phyloP scores from a whole-genome alignment of 2,329 filamentous ascomycete genomes.

The Monilinia aucupariae region DNA sequence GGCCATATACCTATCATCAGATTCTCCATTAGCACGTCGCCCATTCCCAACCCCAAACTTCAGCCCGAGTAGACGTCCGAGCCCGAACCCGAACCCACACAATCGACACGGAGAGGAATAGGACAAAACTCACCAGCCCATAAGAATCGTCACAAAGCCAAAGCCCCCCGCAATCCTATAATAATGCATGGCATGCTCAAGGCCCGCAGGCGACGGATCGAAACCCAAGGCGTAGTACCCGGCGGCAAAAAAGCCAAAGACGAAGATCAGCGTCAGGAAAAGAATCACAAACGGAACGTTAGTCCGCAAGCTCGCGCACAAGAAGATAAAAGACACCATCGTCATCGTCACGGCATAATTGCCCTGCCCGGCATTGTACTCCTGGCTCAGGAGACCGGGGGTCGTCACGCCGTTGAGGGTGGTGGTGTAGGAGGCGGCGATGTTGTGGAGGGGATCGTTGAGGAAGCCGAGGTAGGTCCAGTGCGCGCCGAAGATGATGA shows the following conservation, averaged over 20 bases:
- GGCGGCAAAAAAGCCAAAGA: constrained; percentile 16
- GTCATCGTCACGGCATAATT: constrained; percentile 21
- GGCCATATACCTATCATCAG: constrained; percentile 16
- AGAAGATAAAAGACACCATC: constrained; percentile 14
- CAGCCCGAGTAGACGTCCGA: too few relatives aligned
- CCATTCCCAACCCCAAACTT: too few relatives aligned
- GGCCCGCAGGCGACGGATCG: constrained; percentile 11
- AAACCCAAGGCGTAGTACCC: constrained; percentile 18
- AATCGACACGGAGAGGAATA: background rate
- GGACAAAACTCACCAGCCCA: constrained; percentile 17
- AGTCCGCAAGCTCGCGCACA: constrained; percentile 15
- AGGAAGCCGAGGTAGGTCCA: constrained; percentile 17
- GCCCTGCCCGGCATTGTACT: constrained; percentile 20
- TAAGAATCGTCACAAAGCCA: constrained; percentile 19
- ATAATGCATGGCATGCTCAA: constrained; percentile 16
- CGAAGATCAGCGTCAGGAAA: constrained; percentile 18
- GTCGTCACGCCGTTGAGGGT: background rate
- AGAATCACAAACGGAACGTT: constrained; percentile 22
- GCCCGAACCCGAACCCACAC: too few relatives aligned
- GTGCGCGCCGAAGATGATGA: constrained; percentile 19
- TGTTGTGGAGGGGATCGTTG: constrained; percentile 60
- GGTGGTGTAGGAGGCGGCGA: constrained; percentile 56
- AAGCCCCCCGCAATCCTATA: constrained; percentile 22
- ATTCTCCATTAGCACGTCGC: background rate
- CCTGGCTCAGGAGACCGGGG: constrained; percentile 6